These are phyloP conservation scores for Radiomyces spectabilis DNA, from an alignment of 192 early-diverging fungal species.

Conservation along the genomic window DNA sequence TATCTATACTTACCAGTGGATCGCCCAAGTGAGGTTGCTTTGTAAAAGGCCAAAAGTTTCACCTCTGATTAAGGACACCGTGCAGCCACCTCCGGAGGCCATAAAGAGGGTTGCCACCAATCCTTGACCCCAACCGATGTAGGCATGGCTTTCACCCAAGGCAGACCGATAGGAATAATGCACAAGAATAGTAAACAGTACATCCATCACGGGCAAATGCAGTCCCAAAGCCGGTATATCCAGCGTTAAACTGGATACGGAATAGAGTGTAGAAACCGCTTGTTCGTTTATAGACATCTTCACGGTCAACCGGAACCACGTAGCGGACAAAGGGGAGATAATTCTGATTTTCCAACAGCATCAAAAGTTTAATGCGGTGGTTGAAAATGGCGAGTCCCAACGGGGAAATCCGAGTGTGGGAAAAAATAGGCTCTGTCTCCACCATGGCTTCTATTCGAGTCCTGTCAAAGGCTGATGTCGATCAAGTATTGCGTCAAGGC, in stretches of 20 bases:
- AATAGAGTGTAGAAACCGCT: too few relatives aligned
- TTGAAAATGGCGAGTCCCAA: too few relatives aligned
- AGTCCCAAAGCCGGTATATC: too few relatives aligned
- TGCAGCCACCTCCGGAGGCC: slow-evolving; percentile 17
- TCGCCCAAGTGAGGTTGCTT: slow-evolving; percentile 9
- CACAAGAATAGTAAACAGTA: background rate
- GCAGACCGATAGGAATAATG: background rate
- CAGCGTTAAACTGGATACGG: too few relatives aligned
- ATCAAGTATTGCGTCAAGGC: background rate
- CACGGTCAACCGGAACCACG: too few relatives aligned
- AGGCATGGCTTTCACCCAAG: slow-evolving; percentile 2
- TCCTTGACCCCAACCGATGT: slow-evolving; percentile 23
- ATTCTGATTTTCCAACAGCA: too few relatives aligned
- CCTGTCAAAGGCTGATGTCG: slow-evolving; percentile 4
- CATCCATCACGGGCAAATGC: background rate
- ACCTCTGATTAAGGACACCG: slow-evolving; percentile 10
- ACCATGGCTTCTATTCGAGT: too few relatives aligned
- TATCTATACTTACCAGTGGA: slow-evolving; percentile 13
- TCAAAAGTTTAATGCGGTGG: too few relatives aligned
- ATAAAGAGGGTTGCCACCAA: slow-evolving; percentile 13
- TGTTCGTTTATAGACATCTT: too few relatives aligned
- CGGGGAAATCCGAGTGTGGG: too few relatives aligned
- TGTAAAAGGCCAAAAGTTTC: slow-evolving; percentile 7
- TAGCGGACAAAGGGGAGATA: too few relatives aligned
- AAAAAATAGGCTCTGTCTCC: too few relatives aligned